Evolutionary conservation across 2,329 filamentous ascomycete species (phyloP), one percentile per base, ranked within the genome.

Genomic region (Botrytis sinoallii): DNA sequence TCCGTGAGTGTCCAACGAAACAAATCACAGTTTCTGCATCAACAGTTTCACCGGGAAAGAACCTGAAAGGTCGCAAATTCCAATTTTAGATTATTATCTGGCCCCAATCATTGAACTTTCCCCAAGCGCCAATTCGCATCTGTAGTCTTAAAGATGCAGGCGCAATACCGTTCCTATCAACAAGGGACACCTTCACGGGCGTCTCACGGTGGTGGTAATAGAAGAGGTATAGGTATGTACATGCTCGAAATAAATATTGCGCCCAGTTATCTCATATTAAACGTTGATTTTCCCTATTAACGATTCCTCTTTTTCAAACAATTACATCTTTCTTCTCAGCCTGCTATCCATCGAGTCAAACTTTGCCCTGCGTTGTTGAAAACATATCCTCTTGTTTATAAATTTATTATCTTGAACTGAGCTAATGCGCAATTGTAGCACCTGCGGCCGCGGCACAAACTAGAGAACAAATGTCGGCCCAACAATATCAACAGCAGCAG

Each of bases 391-490:
- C 7, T 52, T n/a, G 20, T 20, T 40, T 7, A 22, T 57, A 12
- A 22, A 9, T 32, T 57, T 18, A 42, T 42, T 32, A 29, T 55
- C n/a, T 69, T 57, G 66, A n/a, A 69, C 61, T 20, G 18, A 59
- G 67, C 71, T 72, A 72, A 72, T 57, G 63, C 71, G 64, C 64
- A 72, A 67, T 48, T 72, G 7, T 72, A 72, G 71, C 63, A 68
- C 71, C 71, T 48, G 77, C 85, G 86, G n/a, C 87, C 89, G 78
- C 83, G 87, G 74, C 40, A 72, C 48, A 20, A 72, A 55, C 10
- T 32, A 63, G 71, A 68, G 71, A 72, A 20, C 71, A 55, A 57
- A 59, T 57, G 48, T 48, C 63, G 40, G 63, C 59, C 29, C 71
- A 72, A 55, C 70, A 71, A 71, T 52, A 64, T 48, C 57, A 64